Evolutionary conservation across 495 filamentous ascomycete genomes (phyloP).

Genomic region (Cenococcum geophilum): DNA sequence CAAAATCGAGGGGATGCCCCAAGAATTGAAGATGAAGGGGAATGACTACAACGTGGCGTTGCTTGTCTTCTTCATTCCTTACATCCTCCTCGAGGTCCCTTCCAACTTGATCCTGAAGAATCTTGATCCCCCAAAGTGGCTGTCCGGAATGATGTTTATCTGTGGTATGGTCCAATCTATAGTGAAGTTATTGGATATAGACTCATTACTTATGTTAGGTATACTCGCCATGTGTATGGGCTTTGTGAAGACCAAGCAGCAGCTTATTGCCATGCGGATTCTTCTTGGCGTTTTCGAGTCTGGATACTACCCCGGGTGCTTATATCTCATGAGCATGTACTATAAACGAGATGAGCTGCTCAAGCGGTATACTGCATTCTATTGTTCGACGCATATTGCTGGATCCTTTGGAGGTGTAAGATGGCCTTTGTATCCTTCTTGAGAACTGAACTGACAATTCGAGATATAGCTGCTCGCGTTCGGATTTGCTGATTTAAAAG

Average conservation of each 20-base stretch:
- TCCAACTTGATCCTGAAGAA: conserved; percentile 61
- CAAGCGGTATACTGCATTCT: conserved; percentile 36
- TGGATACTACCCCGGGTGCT: conserved; percentile 35
- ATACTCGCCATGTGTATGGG: no score
- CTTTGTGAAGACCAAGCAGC: no score
- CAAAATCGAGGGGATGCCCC: conserved; percentile 62
- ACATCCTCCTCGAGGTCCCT: conserved; percentile 58
- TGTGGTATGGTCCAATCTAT: conserved; percentile 45
- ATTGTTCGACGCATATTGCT: not conserved
- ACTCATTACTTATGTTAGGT: no score
- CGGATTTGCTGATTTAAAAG: conserved; percentile 46
- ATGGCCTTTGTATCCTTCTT: no score
- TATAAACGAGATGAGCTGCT: conserved; percentile 59
- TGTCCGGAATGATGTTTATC: conserved; percentile 55
- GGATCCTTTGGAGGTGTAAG: not conserved
- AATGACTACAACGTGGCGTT: conserved; percentile 61
- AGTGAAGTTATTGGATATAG: conserved; percentile 63
- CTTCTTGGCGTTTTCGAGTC: conserved; percentile 34
- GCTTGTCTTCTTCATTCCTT: conserved; percentile 55
- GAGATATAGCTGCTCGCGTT: no score
- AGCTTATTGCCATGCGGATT: conserved; percentile 1
- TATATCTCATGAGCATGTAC: conserved; percentile 43
- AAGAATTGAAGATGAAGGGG: conserved; percentile 54
- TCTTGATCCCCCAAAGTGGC: conserved; percentile 54
- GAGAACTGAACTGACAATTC: no score